Percentiles rank a stretch among this genome's conserved stretches.
Evolutionary conservation across 1,139 yeast genomes (phyloP).

Genomic region (Yamadazyma friedrichii): DNA sequence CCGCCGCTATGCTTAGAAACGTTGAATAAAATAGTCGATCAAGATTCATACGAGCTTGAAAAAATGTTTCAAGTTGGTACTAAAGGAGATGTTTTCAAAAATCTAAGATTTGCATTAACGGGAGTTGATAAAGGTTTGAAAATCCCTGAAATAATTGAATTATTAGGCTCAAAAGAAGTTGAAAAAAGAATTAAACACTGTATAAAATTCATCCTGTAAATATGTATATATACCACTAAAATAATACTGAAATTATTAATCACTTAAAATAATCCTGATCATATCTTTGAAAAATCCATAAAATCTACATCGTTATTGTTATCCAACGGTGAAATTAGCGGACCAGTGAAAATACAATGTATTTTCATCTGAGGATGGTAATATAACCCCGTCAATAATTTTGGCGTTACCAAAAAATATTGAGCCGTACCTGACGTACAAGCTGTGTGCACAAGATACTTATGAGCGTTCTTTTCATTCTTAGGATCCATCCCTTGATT

Average conservation of each 20-base stretch:
- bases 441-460: conserved; percentile 82
- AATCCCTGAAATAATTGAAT: conserved; percentile 55
- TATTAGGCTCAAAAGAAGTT: conserved; percentile 53
- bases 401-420: conserved; percentile 92
- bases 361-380: conserved; percentile 83
- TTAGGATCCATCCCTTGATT: conserved; percentile 98
- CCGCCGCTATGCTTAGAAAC: conserved; percentile 10
- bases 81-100: conserved; percentile 56
- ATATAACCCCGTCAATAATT: conserved; percentile 72
- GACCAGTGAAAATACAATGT: conserved; percentile 82
- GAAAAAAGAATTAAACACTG: conserved; percentile 30
- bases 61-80: conserved; percentile 17
- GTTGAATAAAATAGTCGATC: conserved; percentile 7
- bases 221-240: conserved; percentile 1
- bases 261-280: no score
- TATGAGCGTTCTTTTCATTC: conserved; percentile 86
- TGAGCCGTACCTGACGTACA: conserved; percentile 65
- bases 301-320: conserved; percentile 20
- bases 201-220: conserved; percentile 1
- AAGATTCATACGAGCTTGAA: conserved; percentile 15
- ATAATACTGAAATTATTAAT: no score
- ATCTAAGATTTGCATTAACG: conserved; percentile 69
- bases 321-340: conserved; percentile 24
- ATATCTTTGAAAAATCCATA: conserved; percentile 27
- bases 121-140: conserved; percentile 73